phyloP scores from a whole-genome alignment of 2,329 filamentous ascomycete species.

The Fonsecaea nubica region DNA sequence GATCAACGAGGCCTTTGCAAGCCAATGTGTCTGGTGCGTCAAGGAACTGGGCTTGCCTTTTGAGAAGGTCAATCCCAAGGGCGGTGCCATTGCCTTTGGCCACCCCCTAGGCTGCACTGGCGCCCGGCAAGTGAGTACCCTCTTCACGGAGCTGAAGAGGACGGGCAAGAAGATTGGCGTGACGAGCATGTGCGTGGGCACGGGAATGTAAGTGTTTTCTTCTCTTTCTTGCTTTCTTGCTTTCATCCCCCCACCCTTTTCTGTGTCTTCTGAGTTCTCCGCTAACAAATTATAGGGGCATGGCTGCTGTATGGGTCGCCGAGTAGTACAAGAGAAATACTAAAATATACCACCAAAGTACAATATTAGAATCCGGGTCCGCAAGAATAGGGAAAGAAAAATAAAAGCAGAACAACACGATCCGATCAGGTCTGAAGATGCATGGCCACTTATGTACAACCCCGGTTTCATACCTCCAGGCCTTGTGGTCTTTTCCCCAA shows the following conservation, averaged over 20 bases:
- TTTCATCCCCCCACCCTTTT: background rate
- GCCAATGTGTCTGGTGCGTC: slow-evolving; percentile 91
- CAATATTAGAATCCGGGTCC: background rate
- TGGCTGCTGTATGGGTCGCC: slow-evolving; percentile 95
- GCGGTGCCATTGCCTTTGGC: slow-evolving; percentile 93
- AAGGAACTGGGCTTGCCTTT: slow-evolving; percentile 82
- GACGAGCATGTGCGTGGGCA: slow-evolving; percentile 95
- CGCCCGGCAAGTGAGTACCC: slow-evolving; percentile 87
- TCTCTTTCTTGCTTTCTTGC: background rate
- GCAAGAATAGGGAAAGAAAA: background rate
- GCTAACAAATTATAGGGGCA: slow-evolving; percentile 59
- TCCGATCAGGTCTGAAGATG: no score
- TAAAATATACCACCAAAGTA: background rate
- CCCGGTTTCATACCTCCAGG: no score
- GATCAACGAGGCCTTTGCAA: slow-evolving; percentile 99
- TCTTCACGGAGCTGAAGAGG: slow-evolving; percentile 87
- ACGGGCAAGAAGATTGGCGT: slow-evolving; percentile 85
- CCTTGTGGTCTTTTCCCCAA: no score
- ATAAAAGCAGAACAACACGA: background rate
- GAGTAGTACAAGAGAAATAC: slow-evolving; percentile 64
- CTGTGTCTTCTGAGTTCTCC: background rate
- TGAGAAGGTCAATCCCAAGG: slow-evolving; percentile 96
- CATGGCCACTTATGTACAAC: no score
- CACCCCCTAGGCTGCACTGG: slow-evolving; percentile 92
- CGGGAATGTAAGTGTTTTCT: slow-evolving; percentile 70